Percentiles rank a stretch among this genome's conserved stretches.
phyloP scores from a whole-genome alignment of 75 land plant genomes.

The Picea glauca region DNA sequence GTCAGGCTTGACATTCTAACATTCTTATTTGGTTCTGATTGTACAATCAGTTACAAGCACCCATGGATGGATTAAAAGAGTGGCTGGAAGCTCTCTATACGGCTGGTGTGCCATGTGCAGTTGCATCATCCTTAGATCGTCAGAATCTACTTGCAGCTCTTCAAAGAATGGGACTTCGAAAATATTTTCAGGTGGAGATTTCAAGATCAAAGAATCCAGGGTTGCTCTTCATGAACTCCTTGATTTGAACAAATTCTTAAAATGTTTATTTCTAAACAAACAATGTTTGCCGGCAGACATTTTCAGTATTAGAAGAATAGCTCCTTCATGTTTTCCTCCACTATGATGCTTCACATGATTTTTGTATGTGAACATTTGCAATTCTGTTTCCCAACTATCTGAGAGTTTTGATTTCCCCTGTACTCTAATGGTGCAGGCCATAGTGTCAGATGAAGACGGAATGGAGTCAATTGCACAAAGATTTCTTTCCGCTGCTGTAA shows the following conservation, averaged over 20 bases:
- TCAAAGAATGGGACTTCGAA: constrained; percentile 72
- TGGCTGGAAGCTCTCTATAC: constrained; percentile 89
- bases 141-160: constrained; percentile 59
- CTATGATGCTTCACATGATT: no score
- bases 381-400: no score
- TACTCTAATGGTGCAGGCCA: constrained; percentile 40
- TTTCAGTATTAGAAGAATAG: no score
- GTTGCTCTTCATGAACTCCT: neutral
- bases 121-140: constrained; percentile 83
- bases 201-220: neutral
- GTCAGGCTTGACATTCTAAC: neutral
- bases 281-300: no score
- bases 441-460: constrained; percentile 96
- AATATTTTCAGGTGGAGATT: constrained; percentile 65
- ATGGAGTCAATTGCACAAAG: constrained; percentile 99
- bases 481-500: constrained; percentile 97
- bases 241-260: no score
- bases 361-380: no score
- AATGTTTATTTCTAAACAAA: no score
- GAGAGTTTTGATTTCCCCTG: neutral
- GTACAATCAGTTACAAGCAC: constrained; percentile 40
- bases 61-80: constrained; percentile 77
- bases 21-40: constrained; percentile 9
- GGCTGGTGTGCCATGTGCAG: constrained; percentile 94
- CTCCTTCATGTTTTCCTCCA: no score